Evolutionary conservation across 2,329 filamentous ascomycete genomes (phyloP).

Genomic region (Trichoderma sp.): DNA sequence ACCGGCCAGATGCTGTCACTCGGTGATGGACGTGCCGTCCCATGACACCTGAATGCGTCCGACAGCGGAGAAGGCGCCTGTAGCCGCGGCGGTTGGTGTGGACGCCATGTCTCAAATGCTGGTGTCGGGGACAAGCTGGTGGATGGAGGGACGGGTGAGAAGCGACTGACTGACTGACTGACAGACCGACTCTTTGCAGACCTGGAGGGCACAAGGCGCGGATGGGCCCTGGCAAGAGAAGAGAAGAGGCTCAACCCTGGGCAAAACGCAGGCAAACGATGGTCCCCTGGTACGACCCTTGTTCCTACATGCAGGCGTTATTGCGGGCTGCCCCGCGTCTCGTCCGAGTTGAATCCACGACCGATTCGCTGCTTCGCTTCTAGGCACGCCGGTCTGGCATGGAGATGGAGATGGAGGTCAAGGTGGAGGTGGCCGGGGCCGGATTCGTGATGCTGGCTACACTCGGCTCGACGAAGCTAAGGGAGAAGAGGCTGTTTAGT

Average conservation of each 20-base stretch:
- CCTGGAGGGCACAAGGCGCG: not conserved
- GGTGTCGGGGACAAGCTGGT: not conserved
- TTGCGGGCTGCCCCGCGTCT: conserved; percentile 15
- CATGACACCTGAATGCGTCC: conserved; percentile 26
- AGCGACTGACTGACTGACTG: not conserved
- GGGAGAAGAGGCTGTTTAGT: not conserved
- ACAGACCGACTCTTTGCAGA: conserved; percentile 18
- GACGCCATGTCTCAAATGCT: conserved; percentile 14
- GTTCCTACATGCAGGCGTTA: not conserved
- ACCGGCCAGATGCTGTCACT: conserved; percentile 2
- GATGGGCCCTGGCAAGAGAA: too few relatives aligned
- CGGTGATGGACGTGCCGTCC: conserved; percentile 1
- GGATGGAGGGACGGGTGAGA: not conserved
- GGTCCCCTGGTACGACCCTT: not conserved
- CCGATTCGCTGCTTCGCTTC: conserved; percentile 16
- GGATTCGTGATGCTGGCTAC: conserved; percentile 6
- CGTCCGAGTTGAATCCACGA: conserved; percentile 3
- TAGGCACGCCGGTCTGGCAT: not conserved
- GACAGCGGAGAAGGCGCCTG: conserved; percentile 23
- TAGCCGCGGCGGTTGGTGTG: conserved; percentile 10
- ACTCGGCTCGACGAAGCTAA: conserved; percentile 1
- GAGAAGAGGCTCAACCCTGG: too few relatives aligned
- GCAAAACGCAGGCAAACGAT: not conserved
- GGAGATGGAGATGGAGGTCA: conserved; percentile 16
- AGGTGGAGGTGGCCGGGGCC: not conserved